phyloP scores from a whole-genome alignment of 2,329 filamentous ascomycete species.

The Anisogramma anomala region DNA sequence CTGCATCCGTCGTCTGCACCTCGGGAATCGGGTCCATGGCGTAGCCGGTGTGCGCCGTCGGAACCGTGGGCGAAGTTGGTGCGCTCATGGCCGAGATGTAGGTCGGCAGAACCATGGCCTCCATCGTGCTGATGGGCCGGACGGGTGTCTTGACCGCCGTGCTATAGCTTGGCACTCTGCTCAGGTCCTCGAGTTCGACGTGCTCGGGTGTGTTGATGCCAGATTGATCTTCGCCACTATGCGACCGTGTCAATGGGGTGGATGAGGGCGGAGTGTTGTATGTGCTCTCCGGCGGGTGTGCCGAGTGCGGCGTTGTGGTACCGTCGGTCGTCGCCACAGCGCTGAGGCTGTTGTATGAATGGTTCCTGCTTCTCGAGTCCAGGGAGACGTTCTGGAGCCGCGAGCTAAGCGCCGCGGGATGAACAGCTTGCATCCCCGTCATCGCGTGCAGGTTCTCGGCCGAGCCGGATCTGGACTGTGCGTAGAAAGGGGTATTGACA shows the following conservation, averaged over 20 bases:
- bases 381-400: constrained; percentile 59
- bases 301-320: constrained; percentile 29
- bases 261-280: constrained; percentile 33
- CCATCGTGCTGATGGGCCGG: constrained; percentile 37
- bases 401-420: constrained; percentile 47
- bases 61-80: constrained; percentile 35
- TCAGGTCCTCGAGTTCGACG: constrained; percentile 51
- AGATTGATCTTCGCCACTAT: constrained; percentile 40
- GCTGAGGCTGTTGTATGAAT: constrained; percentile 29
- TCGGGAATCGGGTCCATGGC: constrained; percentile 23
- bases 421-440: constrained; percentile 33
- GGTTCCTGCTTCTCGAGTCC: constrained; percentile 34
- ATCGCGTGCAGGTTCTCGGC: constrained; percentile 63
- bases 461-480: constrained; percentile 62
- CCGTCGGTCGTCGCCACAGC: constrained; percentile 21
- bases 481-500: constrained; percentile 70
- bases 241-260: constrained; percentile 39
- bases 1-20: constrained; percentile 15
- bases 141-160: constrained; percentile 59
- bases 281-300: constrained; percentile 22
- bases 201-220: constrained; percentile 46
- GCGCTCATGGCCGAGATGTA: constrained; percentile 51
- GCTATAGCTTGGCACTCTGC: constrained; percentile 65
- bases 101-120: constrained; percentile 47
- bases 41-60: constrained; percentile 24